Base-by-base conservation (phyloP, 148 eudicot genomes). In the Vaccinium vitisidaea region DNA sequence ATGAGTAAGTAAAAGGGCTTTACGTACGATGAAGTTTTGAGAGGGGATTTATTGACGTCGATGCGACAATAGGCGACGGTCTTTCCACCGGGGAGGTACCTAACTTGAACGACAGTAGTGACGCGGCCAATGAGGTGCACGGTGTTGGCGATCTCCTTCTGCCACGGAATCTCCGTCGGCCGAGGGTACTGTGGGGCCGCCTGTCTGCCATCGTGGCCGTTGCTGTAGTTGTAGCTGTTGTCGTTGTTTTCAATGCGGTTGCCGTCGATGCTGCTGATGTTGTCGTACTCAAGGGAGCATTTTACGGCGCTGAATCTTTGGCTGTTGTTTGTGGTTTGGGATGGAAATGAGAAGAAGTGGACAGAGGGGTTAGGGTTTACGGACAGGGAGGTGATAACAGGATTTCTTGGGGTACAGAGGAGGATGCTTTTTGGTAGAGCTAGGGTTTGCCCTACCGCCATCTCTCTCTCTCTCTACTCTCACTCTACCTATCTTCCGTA, bases 101-200 rank as follows among this genome's bases (percentile, higher is more conserved):
- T 92, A 50, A 93, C 69, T 83, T 95, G 95, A 58, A 95, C 96
- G 0, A 91, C 91, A 0, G 90, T 74, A 0, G 85, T 95, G 1
- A 95, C 94, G n/a, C 61, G 89, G 14, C 98, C 98, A 7, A 94
- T 93, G 39, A 95, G 92, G 80, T 95, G 98, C 21, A 95, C 94
- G 27, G 86, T 74, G 82, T 95, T 95, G 55, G 92, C 88, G 10
- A 95, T 87, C 83, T 95, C 98, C 84, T 95, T 95, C 85, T 91
- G 92, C 98, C 98, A 95, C 84, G 83, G 91, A 52, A 93, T 90
- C 86, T 94, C 97, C 16, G 90, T 8, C 6, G 98, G 98, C 55
- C 86, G 85, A 0, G 94, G 90, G 82, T 91, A 90, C 74, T 87
- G 82, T 12, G 79, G 81, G 2, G 75, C 82, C 65, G 25, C 79